These are phyloP conservation scores for Kuraishia ogatae DNA, from an alignment of 805 yeast species.

Conservation along the genomic window DNA sequence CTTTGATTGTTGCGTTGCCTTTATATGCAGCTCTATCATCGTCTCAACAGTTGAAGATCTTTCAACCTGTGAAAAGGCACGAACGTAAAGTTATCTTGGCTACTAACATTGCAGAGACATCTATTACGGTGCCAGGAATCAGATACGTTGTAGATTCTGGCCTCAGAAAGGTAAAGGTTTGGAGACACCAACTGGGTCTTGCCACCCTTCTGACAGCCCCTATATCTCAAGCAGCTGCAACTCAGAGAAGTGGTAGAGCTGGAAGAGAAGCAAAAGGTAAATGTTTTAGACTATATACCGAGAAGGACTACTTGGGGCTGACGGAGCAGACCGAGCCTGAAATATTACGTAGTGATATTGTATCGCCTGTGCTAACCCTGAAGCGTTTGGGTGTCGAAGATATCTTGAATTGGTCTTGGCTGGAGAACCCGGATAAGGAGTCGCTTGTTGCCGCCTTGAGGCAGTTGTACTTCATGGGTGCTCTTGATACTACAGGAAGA, in stretches of 20 bases:
- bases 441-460: constrained; percentile 69
- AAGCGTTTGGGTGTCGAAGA: constrained; percentile 81
- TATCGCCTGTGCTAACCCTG: constrained; percentile 76
- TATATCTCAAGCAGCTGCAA: constrained; percentile 87
- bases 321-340: constrained; percentile 88
- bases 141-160: constrained; percentile 92
- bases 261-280: constrained; percentile 96
- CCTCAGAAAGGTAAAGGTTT: constrained; percentile 83
- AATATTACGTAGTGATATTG: constrained; percentile 76
- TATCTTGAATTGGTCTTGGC: constrained; percentile 83
- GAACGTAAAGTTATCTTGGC: constrained; percentile 83
- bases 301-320: constrained; percentile 52
- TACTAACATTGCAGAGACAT: constrained; percentile 96
- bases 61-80: constrained; percentile 51
- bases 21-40: constrained; percentile 93
- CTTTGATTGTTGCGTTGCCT: constrained; percentile 69
- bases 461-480: constrained; percentile 70
- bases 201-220: constrained; percentile 92
- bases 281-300: constrained; percentile 77
- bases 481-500: constrained; percentile 66
- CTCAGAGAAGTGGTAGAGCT: constrained; percentile 97
- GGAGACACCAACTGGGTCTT: constrained; percentile 88
- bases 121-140: constrained; percentile 92
- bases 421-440: constrained; percentile 80
- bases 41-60: constrained; percentile 72